Percentiles rank a stretch among this genome's conserved stretches.
These are phyloP conservation scores for Bombardia bombarda DNA, from an alignment of 495 filamentous ascomycete genomes.

Conservation along the genomic window DNA sequence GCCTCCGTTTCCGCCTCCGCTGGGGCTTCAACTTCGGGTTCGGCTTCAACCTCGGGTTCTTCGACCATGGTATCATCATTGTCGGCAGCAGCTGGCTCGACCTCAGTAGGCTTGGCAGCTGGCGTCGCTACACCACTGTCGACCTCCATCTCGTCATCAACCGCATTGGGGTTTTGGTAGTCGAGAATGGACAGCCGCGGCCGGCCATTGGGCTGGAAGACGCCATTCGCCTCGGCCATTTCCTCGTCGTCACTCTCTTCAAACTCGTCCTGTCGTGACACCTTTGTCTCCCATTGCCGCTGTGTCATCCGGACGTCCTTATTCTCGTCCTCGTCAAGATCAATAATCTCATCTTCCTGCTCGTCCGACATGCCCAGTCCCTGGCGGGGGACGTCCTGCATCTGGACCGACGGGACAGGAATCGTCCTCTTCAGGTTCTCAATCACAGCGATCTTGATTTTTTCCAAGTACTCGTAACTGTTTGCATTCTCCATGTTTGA, in stretches of 20 bases:
- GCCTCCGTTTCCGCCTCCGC: conserved; percentile 5
- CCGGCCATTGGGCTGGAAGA: conserved; percentile 52
- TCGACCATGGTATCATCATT: conserved; percentile 58
- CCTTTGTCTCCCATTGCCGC: conserved; percentile 72
- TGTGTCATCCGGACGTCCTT: conserved; percentile 78
- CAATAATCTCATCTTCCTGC: conserved; percentile 79
- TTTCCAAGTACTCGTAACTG: conserved; percentile 85
- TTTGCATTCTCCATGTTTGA: conserved; percentile 99
- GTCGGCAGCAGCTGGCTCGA: conserved; percentile 38
- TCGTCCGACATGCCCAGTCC: conserved; percentile 67
- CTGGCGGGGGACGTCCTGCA: conserved; percentile 85
- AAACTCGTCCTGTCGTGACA: conserved; percentile 67
- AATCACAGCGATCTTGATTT: conserved; percentile 86
- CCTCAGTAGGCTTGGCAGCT: conserved; percentile 34
- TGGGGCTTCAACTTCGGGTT: not conserved
- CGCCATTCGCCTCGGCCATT: conserved; percentile 62
- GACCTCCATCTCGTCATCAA: conserved; percentile 48
- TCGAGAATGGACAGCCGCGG: conserved; percentile 61
- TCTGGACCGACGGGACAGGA: conserved; percentile 86
- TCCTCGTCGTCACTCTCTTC: conserved; percentile 88
- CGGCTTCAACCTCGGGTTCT: conserved; percentile 2
- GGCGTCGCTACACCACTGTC: conserved; percentile 50
- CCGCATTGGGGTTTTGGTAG: conserved; percentile 60
- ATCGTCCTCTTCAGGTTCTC: conserved; percentile 87
- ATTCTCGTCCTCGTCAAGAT: conserved; percentile 84